Base-by-base conservation (phyloP, 805 yeast species). In the Candida ovalis region DNA sequence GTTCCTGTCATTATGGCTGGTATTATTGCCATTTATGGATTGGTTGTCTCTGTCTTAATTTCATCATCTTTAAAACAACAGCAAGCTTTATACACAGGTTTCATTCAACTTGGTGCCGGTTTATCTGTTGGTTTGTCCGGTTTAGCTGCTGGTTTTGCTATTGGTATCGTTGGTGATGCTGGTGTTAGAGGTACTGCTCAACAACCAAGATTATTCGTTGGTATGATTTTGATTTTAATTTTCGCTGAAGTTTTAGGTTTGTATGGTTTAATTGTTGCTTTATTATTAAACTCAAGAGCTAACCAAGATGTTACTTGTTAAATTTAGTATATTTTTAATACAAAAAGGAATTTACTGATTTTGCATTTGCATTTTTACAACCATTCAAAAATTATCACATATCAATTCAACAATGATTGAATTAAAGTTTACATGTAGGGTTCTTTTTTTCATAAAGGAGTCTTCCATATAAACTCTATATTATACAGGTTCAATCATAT, bases 1-100 rank as follows among this genome's bases (percentile, higher is more conserved):
- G 96, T 92, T 53, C 99, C 99, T 56, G 97, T 94, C 61, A 83
- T 92, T 75, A 92, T 92, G 97, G 97, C 98, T 57, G 99, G 99
- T 92, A 92, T 92, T 68, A 90, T 92, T 75, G 97, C 98, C 75
- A 91, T 92, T 75, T 92, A 92, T 71, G 99, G 99, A 50, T 77
- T 92, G 67, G 98, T 92, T 55, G 97, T 92, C 51, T 87, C 97
- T 23, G 99, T 92, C 56, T 81, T 92, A 68, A 92, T 92, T 55
- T 86, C 97, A 47, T 94, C 88, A 63, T 83, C 92, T 45, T 80
- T 92, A 64, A 82, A 82, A 64, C 97, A 91, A 74, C 77, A 81
- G 62, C 96, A 91, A 74, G 95, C 98, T 49, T 77, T 92, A 58
- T 92, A 88, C 78, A 89, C 97, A 53, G 98, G 98, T 58, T 92